Evolutionary conservation across 2,329 filamentous ascomycete species (phyloP).

Genomic region (Aspergillus sp.): DNA sequence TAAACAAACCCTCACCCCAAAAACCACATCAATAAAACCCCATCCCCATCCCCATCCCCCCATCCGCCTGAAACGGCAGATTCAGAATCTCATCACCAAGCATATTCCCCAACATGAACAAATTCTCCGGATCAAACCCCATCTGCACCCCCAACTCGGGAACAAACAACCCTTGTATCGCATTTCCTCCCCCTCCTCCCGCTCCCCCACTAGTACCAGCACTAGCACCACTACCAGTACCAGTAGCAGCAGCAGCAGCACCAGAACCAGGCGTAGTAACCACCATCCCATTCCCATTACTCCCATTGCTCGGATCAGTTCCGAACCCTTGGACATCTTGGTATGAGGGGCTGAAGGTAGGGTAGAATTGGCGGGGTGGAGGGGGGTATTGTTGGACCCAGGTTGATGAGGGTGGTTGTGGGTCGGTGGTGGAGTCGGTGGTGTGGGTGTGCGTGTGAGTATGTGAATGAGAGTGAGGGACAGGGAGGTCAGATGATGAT

Average conservation of each 20-base stretch:
- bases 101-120: slow-evolving; percentile 36
- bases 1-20: background rate
- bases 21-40: slow-evolving; percentile 20
- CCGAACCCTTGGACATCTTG: slow-evolving; percentile 18
- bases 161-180: slow-evolving; percentile 24
- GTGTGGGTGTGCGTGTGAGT: background rate
- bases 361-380: slow-evolving; percentile 14
- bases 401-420: background rate
- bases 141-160: slow-evolving; percentile 31
- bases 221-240: too few species aligned
- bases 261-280: slow-evolving; percentile 1
- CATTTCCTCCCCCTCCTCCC: slow-evolving; percentile 1
- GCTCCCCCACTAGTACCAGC: too few species aligned
- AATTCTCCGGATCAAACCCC: slow-evolving; percentile 30
- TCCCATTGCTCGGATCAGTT: slow-evolving; percentile 13
- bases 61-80: slow-evolving; percentile 29
- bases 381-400: slow-evolving; percentile 17
- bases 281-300: slow-evolving; percentile 14
- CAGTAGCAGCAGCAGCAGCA: too few species aligned
- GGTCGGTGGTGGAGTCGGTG: slow-evolving; percentile 7
- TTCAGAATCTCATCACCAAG: slow-evolving; percentile 37
- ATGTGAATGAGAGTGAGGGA: background rate
- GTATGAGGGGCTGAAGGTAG: slow-evolving; percentile 9
- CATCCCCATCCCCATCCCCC: slow-evolving; percentile 19
- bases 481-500: slow-evolving; percentile 12